These are phyloP conservation scores for Stipa capillata DNA, from an alignment of 176 grass and related monocot genomes.

Conservation along the genomic window DNA sequence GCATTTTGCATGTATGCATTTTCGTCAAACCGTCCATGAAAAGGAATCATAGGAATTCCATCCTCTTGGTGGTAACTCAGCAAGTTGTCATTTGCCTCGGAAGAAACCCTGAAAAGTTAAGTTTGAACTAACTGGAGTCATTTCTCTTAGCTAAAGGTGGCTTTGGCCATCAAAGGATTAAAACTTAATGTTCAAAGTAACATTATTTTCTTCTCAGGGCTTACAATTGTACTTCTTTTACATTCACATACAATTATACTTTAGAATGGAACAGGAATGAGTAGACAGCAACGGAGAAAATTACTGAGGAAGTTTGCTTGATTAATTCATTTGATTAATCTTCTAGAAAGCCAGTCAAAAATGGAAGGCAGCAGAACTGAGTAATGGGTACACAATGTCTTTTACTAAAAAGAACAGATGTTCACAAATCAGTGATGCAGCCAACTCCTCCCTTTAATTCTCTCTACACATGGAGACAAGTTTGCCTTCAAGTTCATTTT, in stretches of 20 bases:
- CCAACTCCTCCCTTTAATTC: neutral
- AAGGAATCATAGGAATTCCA: constrained; percentile 98
- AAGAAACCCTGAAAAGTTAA: constrained; percentile 28
- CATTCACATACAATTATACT: neutral
- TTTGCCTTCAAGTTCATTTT: neutral
- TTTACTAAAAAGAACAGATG: neutral
- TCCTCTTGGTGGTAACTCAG: constrained; percentile 55
- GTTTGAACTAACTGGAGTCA: neutral
- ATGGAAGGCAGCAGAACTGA: neutral
- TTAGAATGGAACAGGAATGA: neutral
- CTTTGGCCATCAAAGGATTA: neutral
- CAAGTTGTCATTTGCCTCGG: constrained; percentile 15
- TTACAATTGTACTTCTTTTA: neutral
- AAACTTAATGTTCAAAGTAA: neutral
- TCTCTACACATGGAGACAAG: neutral
- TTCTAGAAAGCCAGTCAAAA: neutral
- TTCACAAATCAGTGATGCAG: neutral
- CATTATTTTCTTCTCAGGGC: neutral
- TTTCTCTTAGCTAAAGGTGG: neutral
- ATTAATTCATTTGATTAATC: neutral
- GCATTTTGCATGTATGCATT: constrained; percentile 64
- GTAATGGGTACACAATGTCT: neutral
- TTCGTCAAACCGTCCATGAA: constrained; percentile 75
- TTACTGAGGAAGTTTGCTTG: neutral
- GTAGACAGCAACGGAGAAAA: neutral